Base-by-base conservation (phyloP, 306 rosid species). In the Castanea mollissima region DNA sequence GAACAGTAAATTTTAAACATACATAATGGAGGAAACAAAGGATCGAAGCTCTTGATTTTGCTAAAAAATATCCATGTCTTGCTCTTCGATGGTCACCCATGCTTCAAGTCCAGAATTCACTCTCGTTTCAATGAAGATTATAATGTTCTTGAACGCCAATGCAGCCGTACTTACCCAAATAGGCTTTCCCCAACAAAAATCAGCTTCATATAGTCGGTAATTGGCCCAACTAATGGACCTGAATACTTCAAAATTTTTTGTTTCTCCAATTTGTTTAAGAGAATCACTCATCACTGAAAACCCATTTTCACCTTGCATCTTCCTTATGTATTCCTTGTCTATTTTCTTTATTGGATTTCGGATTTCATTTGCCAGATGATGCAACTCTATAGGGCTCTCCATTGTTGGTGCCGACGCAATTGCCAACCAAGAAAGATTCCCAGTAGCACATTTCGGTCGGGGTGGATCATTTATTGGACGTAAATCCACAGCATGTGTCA, bases 121-220 rank as follows among this genome's bases (percentile, higher is more conserved):
- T 6, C 71, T 64, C 32, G 35, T 31, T 14, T 32, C 51, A 16
- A 65, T 65, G 3, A 65, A 65, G 21, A 65, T 15, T 15, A 65
- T 16, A 15, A 9, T 23, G 23, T 23, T 23, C 23, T 23, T 64
- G 49, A 31, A 65, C 6, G 23, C 14, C 13, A 18, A 15, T 1
- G 71, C 77, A 76, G 51, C 31, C 62, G 67, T 29, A 56, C 81
- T 76, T 59, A 82, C 84, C 86, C 86, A 86, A 1, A 56, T 25
- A 3, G 84, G 86, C 52, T 82, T 85, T 71, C 86, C 86, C 84
- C 82, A 86, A 6, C 86, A 86, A 60, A 86, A 86, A 74, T 86
- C 84, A 73, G 46, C 75, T 19, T 79, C 84, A 69, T 82, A 76
- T 56, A 54, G 71, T 41, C 71, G 78, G 7, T 76, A 77, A 12